Evolutionary conservation across 2,329 filamentous ascomycete genomes (phyloP).

Genomic region (Acarospora socialis): DNA sequence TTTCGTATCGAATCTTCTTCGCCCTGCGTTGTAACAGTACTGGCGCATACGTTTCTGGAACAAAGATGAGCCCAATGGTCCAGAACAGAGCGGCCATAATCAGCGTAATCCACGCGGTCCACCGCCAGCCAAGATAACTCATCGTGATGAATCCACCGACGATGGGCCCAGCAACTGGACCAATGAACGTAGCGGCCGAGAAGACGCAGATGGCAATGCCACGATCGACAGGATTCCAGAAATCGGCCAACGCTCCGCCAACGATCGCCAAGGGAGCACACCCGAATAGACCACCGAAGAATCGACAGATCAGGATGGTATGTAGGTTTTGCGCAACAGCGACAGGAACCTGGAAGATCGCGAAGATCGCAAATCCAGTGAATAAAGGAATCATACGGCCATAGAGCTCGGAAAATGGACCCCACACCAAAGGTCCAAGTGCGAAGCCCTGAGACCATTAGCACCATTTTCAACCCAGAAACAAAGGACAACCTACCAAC

Average conservation of each 20-base stretch:
- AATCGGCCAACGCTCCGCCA: slow-evolving; percentile 35
- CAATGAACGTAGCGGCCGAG: slow-evolving; percentile 33
- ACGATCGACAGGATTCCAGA: slow-evolving; percentile 35
- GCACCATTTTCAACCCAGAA: background rate
- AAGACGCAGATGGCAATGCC: slow-evolving; percentile 33
- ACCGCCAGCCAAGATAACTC: slow-evolving; percentile 11
- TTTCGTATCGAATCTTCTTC: slow-evolving; percentile 20
- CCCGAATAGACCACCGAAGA: slow-evolving; percentile 40
- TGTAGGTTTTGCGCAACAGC: slow-evolving; percentile 39
- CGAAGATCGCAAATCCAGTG: slow-evolving; percentile 33
- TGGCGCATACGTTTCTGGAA: slow-evolving; percentile 25
- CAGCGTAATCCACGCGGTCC: slow-evolving; percentile 20
- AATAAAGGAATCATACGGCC: slow-evolving; percentile 37
- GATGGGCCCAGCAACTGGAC: slow-evolving; percentile 35
- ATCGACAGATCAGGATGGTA: slow-evolving; percentile 41
- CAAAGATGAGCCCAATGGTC: slow-evolving; percentile 15
- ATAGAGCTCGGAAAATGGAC: slow-evolving; percentile 34
- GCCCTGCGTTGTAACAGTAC: slow-evolving; percentile 23
- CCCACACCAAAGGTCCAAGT: slow-evolving; percentile 27
- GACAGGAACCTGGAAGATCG: slow-evolving; percentile 41
- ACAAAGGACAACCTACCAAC: slow-evolving; percentile 17
- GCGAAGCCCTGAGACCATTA: slow-evolving; percentile 20
- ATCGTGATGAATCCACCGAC: slow-evolving; percentile 10
- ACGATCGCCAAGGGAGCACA: slow-evolving; percentile 37
- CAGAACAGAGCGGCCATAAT: slow-evolving; percentile 19